phyloP scores from a whole-genome alignment of 805 yeast species.

The Nakazawaea ishiwadae region DNA sequence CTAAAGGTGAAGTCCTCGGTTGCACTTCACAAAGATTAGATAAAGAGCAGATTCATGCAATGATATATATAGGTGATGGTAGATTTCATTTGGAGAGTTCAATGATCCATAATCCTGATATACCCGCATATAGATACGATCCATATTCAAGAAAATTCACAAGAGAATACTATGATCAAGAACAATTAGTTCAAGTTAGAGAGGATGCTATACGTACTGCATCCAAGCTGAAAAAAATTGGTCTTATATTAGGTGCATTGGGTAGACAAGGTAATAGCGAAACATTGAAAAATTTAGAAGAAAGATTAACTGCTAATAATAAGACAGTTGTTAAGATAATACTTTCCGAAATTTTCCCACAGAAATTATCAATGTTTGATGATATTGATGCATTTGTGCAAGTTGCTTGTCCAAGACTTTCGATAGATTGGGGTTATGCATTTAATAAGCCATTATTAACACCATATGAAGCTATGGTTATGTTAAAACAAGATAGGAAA shows the following conservation, averaged over 20 bases:
- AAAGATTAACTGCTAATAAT: slow-evolving; percentile 46
- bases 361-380: slow-evolving; percentile 85
- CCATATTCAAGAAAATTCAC: slow-evolving; percentile 93
- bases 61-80: slow-evolving; percentile 94
- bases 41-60: slow-evolving; percentile 60
- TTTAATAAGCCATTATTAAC: slow-evolving; percentile 87
- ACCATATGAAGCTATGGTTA: slow-evolving; percentile 94
- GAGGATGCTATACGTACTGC: slow-evolving; percentile 71
- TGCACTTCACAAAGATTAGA: slow-evolving; percentile 88
- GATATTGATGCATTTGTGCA: slow-evolving; percentile 94
- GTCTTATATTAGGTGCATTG: slow-evolving; percentile 84
- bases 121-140: slow-evolving; percentile 91
- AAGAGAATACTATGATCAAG: slow-evolving; percentile 80
- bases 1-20: slow-evolving; percentile 94
- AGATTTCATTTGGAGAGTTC: slow-evolving; percentile 92
- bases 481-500: slow-evolving; percentile 65
- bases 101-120: slow-evolving; percentile 93
- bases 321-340: slow-evolving; percentile 74
- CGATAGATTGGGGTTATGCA: slow-evolving; percentile 99
- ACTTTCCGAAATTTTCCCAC: slow-evolving; percentile 90
- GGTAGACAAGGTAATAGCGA: slow-evolving; percentile 92
- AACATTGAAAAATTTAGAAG: slow-evolving; percentile 67
- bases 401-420: slow-evolving; percentile 94
- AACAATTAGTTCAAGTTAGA: slow-evolving; percentile 72
- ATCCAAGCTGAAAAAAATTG: slow-evolving; percentile 56